phyloP scores from a whole-genome alignment of 2,329 filamentous ascomycete genomes.

The Lecanoromycetidae sp. region DNA sequence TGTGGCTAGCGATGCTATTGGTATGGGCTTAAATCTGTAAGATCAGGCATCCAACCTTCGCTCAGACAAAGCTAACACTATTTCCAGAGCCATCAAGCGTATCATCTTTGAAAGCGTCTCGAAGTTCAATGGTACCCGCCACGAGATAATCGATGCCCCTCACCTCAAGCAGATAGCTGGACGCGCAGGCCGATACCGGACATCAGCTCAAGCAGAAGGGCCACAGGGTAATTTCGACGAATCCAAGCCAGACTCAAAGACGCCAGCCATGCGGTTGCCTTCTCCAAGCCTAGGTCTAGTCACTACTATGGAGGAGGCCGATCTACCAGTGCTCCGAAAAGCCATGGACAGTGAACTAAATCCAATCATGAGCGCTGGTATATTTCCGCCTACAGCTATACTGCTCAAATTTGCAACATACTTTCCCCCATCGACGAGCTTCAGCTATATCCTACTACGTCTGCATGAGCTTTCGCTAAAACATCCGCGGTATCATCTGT shows the following conservation, averaged over 20 bases:
- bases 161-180: slow-evolving; percentile 94
- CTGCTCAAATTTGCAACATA: slow-evolving; percentile 68
- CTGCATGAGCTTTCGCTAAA: slow-evolving; percentile 57
- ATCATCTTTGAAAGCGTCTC: slow-evolving; percentile 69
- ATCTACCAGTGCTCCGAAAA: slow-evolving; percentile 50
- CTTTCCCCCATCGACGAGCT: slow-evolving; percentile 68
- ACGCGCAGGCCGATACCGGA: slow-evolving; percentile 74
- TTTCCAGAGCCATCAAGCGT: slow-evolving; percentile 58
- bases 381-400: slow-evolving; percentile 58
- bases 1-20: slow-evolving; percentile 89
- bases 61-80: slow-evolving; percentile 11
- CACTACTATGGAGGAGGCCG: slow-evolving; percentile 61
- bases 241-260: not conserved
- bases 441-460: slow-evolving; percentile 69
- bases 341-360: slow-evolving; percentile 54
- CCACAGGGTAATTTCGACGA: not conserved
- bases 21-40: slow-evolving; percentile 90
- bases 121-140: slow-evolving; percentile 55
- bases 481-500: slow-evolving; percentile 58
- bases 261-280: not conserved
- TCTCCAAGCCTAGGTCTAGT: slow-evolving; percentile 48
- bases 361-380: slow-evolving; percentile 57
- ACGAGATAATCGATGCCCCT: slow-evolving; percentile 51
- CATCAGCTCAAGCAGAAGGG: slow-evolving; percentile 45
- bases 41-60: slow-evolving; percentile 19